These are phyloP conservation scores for Botryosphaeria dothidea DNA, from an alignment of 2,329 filamentous ascomycete species.

Conservation along the genomic window DNA sequence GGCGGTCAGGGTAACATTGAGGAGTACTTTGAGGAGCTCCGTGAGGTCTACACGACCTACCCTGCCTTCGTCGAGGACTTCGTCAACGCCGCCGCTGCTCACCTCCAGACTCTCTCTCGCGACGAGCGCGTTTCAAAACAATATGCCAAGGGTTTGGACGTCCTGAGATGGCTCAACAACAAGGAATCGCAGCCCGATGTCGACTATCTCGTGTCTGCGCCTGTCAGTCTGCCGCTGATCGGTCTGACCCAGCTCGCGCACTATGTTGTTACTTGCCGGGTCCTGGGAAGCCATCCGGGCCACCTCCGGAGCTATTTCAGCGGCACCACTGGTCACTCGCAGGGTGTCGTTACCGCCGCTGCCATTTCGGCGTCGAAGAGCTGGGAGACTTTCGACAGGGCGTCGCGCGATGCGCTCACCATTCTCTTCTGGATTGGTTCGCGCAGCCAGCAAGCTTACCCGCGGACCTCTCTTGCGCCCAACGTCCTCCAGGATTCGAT, in stretches of 20 bases:
- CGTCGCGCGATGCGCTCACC: slow-evolving; percentile 77
- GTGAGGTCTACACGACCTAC: slow-evolving; percentile 89
- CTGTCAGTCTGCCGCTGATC: slow-evolving; percentile 94
- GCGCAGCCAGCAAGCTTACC: slow-evolving; percentile 95
- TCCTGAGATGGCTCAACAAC: slow-evolving; percentile 90
- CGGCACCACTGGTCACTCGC: slow-evolving; percentile 93
- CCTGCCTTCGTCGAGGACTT: slow-evolving; percentile 87
- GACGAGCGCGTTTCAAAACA: slow-evolving; percentile 90
- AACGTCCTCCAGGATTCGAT: slow-evolving; percentile 88
- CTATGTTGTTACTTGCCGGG: slow-evolving; percentile 91
- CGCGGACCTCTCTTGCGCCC: slow-evolving; percentile 88
- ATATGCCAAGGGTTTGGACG: slow-evolving; percentile 94
- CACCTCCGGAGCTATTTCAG: slow-evolving; percentile 80
- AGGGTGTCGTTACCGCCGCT: slow-evolving; percentile 91
- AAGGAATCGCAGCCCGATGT: slow-evolving; percentile 87
- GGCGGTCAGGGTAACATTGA: slow-evolving; percentile 98
- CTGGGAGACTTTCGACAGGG: slow-evolving; percentile 88
- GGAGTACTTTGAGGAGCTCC: slow-evolving; percentile 97
- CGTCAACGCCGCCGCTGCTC: slow-evolving; percentile 76
- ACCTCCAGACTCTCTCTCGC: slow-evolving; percentile 81
- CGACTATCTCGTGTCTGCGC: slow-evolving; percentile 91
- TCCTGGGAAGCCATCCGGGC: slow-evolving; percentile 85
- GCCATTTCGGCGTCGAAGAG: slow-evolving; percentile 86
- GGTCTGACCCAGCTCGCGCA: slow-evolving; percentile 94
- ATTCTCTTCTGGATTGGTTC: slow-evolving; percentile 99